Evolutionary conservation across 2,329 filamentous ascomycete genomes (phyloP).

Genomic region (Passalora sequoiae): DNA sequence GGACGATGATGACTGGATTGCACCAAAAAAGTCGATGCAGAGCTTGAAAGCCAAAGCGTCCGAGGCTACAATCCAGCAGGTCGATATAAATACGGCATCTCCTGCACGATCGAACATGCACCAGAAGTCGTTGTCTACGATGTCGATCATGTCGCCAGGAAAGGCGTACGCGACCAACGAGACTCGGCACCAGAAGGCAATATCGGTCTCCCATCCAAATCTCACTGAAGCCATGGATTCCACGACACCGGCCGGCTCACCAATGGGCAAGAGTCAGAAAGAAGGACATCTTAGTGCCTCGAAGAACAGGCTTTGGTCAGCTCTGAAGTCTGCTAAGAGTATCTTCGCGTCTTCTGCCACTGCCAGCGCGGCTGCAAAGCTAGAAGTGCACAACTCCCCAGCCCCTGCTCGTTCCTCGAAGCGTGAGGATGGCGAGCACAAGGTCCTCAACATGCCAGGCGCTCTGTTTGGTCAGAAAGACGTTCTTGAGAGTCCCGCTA

Average conservation of each 20-base stretch:
- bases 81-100: constrained; percentile 33
- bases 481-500: constrained; percentile 20
- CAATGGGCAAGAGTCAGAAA: constrained; percentile 46
- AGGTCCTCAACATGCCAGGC: constrained; percentile 32
- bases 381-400: constrained; percentile 43
- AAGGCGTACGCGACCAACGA: constrained; percentile 34
- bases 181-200: constrained; percentile 52
- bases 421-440: constrained; percentile 15
- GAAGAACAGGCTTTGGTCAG: constrained; percentile 87
- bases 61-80: constrained; percentile 11
- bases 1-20: constrained; percentile 58
- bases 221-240: constrained; percentile 36
- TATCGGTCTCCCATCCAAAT: constrained; percentile 41
- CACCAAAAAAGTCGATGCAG: constrained; percentile 37
- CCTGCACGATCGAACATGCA: constrained; percentile 33
- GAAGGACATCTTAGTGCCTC: constrained; percentile 86
- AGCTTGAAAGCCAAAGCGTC: constrained; percentile 11
- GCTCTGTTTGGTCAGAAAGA: constrained; percentile 30
- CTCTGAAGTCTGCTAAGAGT: constrained; percentile 79
- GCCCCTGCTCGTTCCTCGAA: constrained; percentile 16
- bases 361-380: constrained; percentile 53
- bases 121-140: constrained; percentile 35
- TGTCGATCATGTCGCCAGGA: constrained; percentile 44
- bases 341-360: constrained; percentile 72
- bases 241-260: constrained; percentile 56